Evolutionary conservation across 345 rosid genomes (phyloP).

Genomic region (Crucihimalaya himalaica): DNA sequence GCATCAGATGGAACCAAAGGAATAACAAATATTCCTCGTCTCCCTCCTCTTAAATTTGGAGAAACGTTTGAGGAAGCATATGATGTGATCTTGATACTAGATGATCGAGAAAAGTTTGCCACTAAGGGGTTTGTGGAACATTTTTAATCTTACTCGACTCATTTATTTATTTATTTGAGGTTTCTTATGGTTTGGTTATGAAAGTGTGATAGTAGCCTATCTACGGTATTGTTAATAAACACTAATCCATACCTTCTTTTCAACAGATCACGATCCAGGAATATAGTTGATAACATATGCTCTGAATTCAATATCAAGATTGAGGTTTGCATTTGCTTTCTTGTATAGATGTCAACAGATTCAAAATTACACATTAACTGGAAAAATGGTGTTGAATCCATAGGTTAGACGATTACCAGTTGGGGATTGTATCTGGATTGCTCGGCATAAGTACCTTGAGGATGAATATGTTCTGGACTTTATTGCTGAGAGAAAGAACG

Average conservation of each 20-base stretch:
- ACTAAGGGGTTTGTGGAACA: constrained; percentile 56
- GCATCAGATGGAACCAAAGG: constrained; percentile 40
- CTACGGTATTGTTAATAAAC: not conserved
- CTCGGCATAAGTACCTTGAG: constrained; percentile 63
- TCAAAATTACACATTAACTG: not conserved
- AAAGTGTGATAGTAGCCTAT: not conserved
- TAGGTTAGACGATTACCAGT: constrained; percentile 89
- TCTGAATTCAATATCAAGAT: constrained; percentile 67
- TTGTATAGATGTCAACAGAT: constrained; percentile 8
- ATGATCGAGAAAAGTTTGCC: constrained; percentile 83
- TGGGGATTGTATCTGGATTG: constrained; percentile 94
- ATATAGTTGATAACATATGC: constrained; percentile 60
- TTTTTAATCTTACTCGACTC: not conserved
- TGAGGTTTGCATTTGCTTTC: constrained; percentile 46
- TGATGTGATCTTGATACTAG: constrained; percentile 73
- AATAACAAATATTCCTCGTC: constrained; percentile 41
- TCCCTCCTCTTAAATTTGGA: constrained; percentile 74
- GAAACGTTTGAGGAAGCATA: constrained; percentile 79
- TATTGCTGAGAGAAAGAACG: constrained; percentile 89
- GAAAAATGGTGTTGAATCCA: constrained; percentile 14
- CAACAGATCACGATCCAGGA: constrained; percentile 59
- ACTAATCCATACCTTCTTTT: not conserved
- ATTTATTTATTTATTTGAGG: not conserved
- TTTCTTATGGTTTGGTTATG: not conserved
- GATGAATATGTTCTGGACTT: constrained; percentile 88